A percentile compares a stretch with the other conserved stretches of the same genome.
These are phyloP conservation scores for Xanthoconium separans DNA, from an alignment of 1,284 basidiomycete species.

Conservation along the genomic window DNA sequence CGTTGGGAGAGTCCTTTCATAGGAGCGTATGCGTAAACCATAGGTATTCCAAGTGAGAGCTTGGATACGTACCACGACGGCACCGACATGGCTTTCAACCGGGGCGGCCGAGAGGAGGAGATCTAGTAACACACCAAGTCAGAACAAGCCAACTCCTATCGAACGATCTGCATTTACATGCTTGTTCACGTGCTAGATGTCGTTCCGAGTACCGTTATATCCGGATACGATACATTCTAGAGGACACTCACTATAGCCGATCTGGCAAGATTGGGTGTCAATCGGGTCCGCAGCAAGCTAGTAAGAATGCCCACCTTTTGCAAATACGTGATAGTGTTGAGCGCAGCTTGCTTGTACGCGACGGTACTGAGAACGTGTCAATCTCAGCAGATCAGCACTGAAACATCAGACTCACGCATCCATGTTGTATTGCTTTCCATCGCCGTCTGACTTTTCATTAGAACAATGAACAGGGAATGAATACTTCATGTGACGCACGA, in stretches of 20 bases:
- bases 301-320: constrained; percentile 57
- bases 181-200: constrained; percentile 62
- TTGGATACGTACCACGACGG: constrained; percentile 56
- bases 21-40: not conserved
- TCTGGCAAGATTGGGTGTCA: constrained; percentile 32
- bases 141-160: not conserved
- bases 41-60: not conserved
- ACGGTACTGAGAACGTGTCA: constrained; percentile 47
- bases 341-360: constrained; percentile 77
- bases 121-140: constrained; percentile 39
- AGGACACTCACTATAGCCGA: constrained; percentile 61
- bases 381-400: not conserved
- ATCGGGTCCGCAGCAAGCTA: not conserved
- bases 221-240: not conserved
- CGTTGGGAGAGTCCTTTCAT: constrained; percentile 68
- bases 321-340: constrained; percentile 75
- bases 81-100: constrained; percentile 73
- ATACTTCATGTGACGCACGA: constrained; percentile 42
- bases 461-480: not conserved
- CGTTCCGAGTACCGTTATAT: not conserved
- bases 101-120: constrained; percentile 75
- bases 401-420: constrained; percentile 53
- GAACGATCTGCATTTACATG: constrained; percentile 45
- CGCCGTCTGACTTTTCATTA: constrained; percentile 50
- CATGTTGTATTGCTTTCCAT: constrained; percentile 77